Conservation (phyloP, 2,329 filamentous ascomycete genomes). For the Fusarium cyanostomum region DNA sequence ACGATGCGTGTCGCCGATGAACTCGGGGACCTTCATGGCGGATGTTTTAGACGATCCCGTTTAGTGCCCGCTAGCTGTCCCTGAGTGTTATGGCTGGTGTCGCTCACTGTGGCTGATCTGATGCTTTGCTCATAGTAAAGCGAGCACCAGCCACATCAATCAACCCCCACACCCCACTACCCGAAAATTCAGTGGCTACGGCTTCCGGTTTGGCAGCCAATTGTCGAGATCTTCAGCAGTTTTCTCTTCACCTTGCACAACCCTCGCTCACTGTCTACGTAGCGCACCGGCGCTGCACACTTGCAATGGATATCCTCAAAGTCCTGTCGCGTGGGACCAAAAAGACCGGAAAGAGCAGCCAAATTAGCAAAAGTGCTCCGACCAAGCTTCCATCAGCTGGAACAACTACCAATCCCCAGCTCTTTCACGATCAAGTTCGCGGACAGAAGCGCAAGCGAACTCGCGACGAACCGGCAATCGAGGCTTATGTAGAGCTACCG, state of each 20-base stretch:
- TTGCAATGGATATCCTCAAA: constrained; percentile 75
- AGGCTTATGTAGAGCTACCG: constrained; percentile 49
- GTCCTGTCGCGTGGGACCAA: constrained; percentile 77
- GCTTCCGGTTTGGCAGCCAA: too few relatives aligned
- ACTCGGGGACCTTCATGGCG: constrained; percentile 11
- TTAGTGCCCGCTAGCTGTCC: constrained; percentile 11
- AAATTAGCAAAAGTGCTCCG: constrained; percentile 43
- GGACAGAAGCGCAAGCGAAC: constrained; percentile 66
- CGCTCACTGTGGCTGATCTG: constrained; percentile 9
- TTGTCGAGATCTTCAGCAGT: constrained; percentile 17
- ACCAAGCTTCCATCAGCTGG: constrained; percentile 71
- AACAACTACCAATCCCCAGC: constrained; percentile 71
- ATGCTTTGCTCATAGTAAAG: not conserved
- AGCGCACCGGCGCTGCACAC: not conserved
- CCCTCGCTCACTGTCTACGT: constrained; percentile 7
- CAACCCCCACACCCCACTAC: constrained; percentile 35
- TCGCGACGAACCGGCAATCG: constrained; percentile 48
- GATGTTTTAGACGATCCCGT: not conserved
- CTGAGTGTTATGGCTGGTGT: constrained; percentile 5
- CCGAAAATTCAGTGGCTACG: too few relatives aligned
- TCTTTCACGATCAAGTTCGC: constrained; percentile 68
- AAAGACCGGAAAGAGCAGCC: constrained; percentile 54
- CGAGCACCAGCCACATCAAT: constrained; percentile 2
- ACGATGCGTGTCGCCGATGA: not conserved
- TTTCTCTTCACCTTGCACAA: constrained; percentile 29